Conservation (phyloP, 2,329 filamentous ascomycete genomes). For the Alternaria brassicae region DNA sequence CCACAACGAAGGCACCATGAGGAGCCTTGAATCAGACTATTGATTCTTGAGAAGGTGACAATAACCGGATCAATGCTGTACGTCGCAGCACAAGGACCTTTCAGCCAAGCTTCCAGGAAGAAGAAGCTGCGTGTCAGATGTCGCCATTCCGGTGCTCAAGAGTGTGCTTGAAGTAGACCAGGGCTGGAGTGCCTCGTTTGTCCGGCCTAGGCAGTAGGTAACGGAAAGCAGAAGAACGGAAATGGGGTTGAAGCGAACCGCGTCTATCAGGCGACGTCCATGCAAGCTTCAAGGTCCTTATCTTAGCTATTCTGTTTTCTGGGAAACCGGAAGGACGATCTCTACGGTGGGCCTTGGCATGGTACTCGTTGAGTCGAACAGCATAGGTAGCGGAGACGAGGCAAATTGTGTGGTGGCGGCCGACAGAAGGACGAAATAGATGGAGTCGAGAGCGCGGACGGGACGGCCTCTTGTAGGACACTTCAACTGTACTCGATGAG, state of each 20-base stretch:
- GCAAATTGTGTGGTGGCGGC: neutral
- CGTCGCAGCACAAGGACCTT: neutral
- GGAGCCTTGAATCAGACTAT: conserved; percentile 2
- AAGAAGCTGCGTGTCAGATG: neutral
- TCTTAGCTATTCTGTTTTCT: conserved; percentile 1
- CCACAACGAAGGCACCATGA: conserved; percentile 12
- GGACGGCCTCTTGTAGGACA: conserved; percentile 7
- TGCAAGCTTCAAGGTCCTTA: conserved; percentile 6
- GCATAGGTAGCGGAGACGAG: neutral
- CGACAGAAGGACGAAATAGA: neutral
- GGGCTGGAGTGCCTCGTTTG: neutral
- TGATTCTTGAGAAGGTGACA: conserved; percentile 3
- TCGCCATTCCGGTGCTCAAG: neutral
- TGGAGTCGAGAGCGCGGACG: neutral
- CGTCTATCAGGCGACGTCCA: neutral
- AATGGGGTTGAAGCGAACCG: neutral
- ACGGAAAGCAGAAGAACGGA: neutral
- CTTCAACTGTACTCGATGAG: neutral
- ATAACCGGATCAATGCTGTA: neutral
- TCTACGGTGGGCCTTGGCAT: conserved; percentile 17
- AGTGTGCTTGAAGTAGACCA: neutral
- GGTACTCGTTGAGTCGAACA: neutral
- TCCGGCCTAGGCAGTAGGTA: neutral
- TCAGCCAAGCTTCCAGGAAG: conserved; percentile 3
- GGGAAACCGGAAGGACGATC: conserved; percentile 6